A percentile compares a stretch with the other conserved stretches of the same genome.
These are phyloP conservation scores for Larix sibirica DNA, from an alignment of 83 land plant genomes.

Conservation along the genomic window DNA sequence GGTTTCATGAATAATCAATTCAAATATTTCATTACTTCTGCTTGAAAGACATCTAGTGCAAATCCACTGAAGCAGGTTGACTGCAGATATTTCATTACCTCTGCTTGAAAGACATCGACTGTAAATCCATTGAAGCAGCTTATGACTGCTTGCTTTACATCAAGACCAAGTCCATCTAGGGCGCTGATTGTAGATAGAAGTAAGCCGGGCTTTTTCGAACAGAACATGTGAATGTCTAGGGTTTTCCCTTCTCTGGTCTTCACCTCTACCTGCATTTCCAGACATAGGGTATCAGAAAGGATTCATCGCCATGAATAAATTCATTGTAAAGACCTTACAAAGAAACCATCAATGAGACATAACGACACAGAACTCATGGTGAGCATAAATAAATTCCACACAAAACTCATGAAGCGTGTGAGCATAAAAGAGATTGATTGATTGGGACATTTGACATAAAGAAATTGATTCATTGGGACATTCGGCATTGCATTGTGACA, in stretches of 20 bases:
- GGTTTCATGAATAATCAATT: not conserved
- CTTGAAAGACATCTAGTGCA: not conserved
- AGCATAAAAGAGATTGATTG: no score
- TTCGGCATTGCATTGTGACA: no score
- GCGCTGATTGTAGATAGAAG: conserved; percentile 26
- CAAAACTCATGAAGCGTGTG: no score
- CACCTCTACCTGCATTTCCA: conserved; percentile 31
- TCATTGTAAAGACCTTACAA: no score
- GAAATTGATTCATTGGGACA: no score
- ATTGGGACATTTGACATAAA: no score
- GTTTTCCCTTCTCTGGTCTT: conserved; percentile 6
- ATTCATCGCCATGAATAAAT: no score
- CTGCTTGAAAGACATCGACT: conserved; percentile 26
- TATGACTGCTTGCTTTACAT: conserved; percentile 31
- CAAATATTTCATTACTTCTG: not conserved
- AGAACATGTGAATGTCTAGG: conserved; percentile 29
- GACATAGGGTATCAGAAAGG: not conserved
- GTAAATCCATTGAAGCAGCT: conserved; percentile 32
- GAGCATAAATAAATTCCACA: no score
- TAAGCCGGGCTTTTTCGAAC: conserved; percentile 18
- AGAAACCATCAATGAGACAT: no score
- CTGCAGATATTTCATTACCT: conserved; percentile 2
- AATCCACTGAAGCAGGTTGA: not conserved
- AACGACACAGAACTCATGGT: no score
- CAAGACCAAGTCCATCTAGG: conserved; percentile 33